Evolutionary conservation across 2,329 filamentous ascomycete species (phyloP), one percentile per base, ranked within the genome.

Genomic region (Cordyceps cateniannulata): DNA sequence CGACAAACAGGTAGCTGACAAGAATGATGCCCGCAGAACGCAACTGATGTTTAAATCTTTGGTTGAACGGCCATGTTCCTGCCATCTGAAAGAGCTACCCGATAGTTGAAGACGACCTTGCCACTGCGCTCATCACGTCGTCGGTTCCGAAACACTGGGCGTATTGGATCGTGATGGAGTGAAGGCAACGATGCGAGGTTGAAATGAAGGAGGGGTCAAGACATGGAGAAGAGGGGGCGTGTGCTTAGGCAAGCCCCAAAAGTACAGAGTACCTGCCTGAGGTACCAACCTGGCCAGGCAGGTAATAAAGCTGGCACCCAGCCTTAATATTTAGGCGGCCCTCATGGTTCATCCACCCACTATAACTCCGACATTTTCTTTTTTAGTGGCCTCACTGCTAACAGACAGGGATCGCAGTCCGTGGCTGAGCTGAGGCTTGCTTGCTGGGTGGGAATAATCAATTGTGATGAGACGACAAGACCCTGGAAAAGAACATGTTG

Each of bases 401-500:
- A 20, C 22, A 8, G 25, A 29, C 38, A 18, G 42, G 54, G 54
- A 40, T 48, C 14, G 16, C 29, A 22, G 49, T 57, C 38, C 6
- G 54, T 40, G 44, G 54, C 54, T 57, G 44, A 44, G 29, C 45
- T 57, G 44, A 40, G 44, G 44, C 44, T n/a, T 57, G 54, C 20
- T n/a, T 1, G 25, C n/a, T 45, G 24, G n/a, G 40, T 32, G 53
- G 42, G 27, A 56, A 47, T 47, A 45, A 47, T 12, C 27, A 22
- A n/a, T 4, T n/a, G 16, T 53, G 5, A 14, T 42, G 22, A 53
- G 50, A 42, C 32, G 40, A 7, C 10, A 25, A 22, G 52, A 55
- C 24, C 52, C 25, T 24, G 29, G 6, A 22, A 24, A 35, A 35
- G 32, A 35, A 9, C 10, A 14, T 12, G 8, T 14, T n/a, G n/a